Evolutionary conservation across 2,329 filamentous ascomycete species (phyloP), one percentile per base, ranked within the genome.

Genomic region (Escovopsis sp.): DNA sequence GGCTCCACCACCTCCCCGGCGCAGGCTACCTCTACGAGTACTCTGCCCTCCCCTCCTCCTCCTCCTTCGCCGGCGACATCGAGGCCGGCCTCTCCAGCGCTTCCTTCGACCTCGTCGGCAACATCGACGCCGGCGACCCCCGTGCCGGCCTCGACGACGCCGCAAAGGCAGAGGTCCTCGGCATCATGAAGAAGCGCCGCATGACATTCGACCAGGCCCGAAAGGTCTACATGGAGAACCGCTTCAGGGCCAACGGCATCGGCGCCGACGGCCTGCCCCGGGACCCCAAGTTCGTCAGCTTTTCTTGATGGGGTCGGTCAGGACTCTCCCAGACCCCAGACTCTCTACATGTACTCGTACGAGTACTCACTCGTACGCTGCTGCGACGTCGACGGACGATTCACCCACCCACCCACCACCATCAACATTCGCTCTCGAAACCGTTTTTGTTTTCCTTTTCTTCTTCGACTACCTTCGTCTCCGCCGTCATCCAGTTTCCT

Each of bases 211-310:
- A 98, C 63, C 86, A 95, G 65, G 91, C 89, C 33, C 74, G 91
- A 51, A 74, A 84, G 53, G 72, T 86, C 37, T 93, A 84, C 58
- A 91, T 87, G 64, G 83, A 95, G 65, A 77, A 83, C 53, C 71
- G 79, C 44, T 94, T 98, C 64, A 78, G 77, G 57, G 86, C 79
- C 57, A 85, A 94, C 54, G 84, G 84, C 40, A 95, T 98, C 57
- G 86, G 80, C 1, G 72, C 83, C 5, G 91, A 98, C 61, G 91
- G 91, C 5, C 66, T 80, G 52, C 91, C 91, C 47, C 74, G 79
- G 57, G 89, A 96, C 66, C 87, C 88, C 47, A 95, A 95, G 67
- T 94, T 94, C 57, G 87, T 96, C 45, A 93, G 84, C 57, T 96
- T 96, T 63, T 66, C 63, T 37, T 65, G 48, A 59, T 10, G 2